Evolutionary conservation across 768 basidiomycete species (phyloP), one percentile per base, ranked within the genome.

Genomic region (Leccinum imitatum): DNA sequence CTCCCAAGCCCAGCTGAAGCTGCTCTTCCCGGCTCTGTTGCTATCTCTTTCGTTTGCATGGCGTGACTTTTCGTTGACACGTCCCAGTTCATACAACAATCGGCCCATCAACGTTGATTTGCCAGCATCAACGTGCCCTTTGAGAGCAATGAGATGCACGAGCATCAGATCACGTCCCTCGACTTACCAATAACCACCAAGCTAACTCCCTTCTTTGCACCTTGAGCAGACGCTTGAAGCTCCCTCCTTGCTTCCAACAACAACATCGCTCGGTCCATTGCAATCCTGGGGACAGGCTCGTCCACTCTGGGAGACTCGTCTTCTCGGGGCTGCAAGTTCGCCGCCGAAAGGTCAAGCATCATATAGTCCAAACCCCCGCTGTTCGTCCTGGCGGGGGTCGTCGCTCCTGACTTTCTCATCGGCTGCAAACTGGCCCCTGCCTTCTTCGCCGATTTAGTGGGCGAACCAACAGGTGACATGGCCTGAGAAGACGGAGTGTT

Each of bases 1-100:
- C 44, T 92, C 91, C 97, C 97, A 99, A 11, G 97, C 97, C 89
- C 95, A 98, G 59, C 91, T 93, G 69, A 99, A 99, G 66, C 93
- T 96, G 61, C 89, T 83, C 76, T 99, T 99, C 1, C 97, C 97
- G 2, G 86, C 85, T 72, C 90, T 95, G 59, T 80, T 86, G 63
- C 93, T 95, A 37, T 90, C 95, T 61, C 94, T 80, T 73, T 98
- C 95, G 69, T 96, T 98, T 13, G 87, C 85, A 41, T 83, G 76
- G 56, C 87, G 84, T 15, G 87, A 87, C 75, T 92, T 94, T 68
- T 98, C 95, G 61, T 91, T 90, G 53, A 98, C 71, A 64, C 84
- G 81, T 14, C 97, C 97, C 2, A 96, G 81, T 63, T 98, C 97
- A 72, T 98, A 98, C 54, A 98, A 69, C 59, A 99, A 68, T 57